phyloP scores from a whole-genome alignment of 441 rosid species.

The Gossypium trilobum region DNA sequence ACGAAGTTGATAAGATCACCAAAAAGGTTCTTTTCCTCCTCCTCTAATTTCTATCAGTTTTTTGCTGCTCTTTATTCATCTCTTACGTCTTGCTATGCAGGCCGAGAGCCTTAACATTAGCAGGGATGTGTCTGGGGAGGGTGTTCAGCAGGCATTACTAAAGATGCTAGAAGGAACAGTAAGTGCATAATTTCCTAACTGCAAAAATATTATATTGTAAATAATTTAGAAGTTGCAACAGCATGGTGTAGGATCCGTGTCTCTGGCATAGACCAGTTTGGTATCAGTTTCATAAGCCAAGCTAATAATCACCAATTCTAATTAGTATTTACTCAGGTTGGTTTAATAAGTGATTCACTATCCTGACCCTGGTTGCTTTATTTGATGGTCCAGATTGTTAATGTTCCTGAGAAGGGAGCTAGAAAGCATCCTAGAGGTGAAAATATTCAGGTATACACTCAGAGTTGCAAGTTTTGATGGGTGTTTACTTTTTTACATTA shows the following conservation, averaged over 20 bases:
- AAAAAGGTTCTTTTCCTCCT: conserved; percentile 52
- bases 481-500: not conserved
- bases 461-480: not conserved
- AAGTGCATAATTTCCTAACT: conserved; percentile 30
- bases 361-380: conserved; percentile 9
- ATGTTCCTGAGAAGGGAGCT: conserved; percentile 98
- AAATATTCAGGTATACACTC: conserved; percentile 73
- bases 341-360: not conserved
- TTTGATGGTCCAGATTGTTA: conserved; percentile 58
- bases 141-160: conserved; percentile 91
- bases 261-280: conserved; percentile 5
- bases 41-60: not conserved
- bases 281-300: not conserved
- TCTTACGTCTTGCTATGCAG: conserved; percentile 34
- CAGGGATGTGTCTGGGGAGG: conserved; percentile 98
- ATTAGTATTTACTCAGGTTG: not conserved
- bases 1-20: conserved; percentile 97
- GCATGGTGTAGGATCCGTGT: not conserved
- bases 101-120: conserved; percentile 92
- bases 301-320: not conserved
- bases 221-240: not conserved
- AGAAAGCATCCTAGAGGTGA: conserved; percentile 98
- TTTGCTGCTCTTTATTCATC: not conserved
- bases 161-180: conserved; percentile 99
- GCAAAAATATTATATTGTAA: not conserved